These are phyloP conservation scores for Harringtonia lauricola DNA, from an alignment of 2,329 filamentous ascomycete genomes.

Conservation along the genomic window DNA sequence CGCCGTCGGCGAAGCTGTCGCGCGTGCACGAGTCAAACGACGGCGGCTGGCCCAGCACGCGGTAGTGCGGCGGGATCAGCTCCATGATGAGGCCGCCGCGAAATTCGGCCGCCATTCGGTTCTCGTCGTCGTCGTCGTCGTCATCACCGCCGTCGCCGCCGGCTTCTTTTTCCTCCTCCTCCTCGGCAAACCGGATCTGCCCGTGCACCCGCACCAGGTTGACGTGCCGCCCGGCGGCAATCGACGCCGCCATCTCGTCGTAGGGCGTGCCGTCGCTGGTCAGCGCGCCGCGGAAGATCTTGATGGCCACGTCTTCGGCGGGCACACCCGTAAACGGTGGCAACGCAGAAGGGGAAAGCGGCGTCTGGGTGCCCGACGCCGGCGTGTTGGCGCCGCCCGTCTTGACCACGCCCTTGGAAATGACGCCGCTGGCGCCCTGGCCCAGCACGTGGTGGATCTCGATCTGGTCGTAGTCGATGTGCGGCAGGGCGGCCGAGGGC, in stretches of 20 bases:
- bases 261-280: constrained; percentile 34
- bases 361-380: neutral
- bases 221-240: constrained; percentile 32
- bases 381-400: constrained; percentile 1
- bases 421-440: constrained; percentile 34
- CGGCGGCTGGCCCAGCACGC: constrained; percentile 30
- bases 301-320: constrained; percentile 28
- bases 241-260: constrained; percentile 37
- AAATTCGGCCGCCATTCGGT: constrained; percentile 6
- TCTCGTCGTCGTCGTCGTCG: neutral
- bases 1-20: constrained; percentile 25
- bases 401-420: constrained; percentile 25
- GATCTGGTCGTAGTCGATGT: constrained; percentile 29
- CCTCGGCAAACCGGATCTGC: constrained; percentile 19
- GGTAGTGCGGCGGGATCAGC: constrained; percentile 31
- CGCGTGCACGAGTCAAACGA: constrained; percentile 33
- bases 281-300: constrained; percentile 34
- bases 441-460: constrained; percentile 28
- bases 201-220: constrained; percentile 35
- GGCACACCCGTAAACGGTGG: constrained; percentile 3
- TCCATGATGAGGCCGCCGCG: constrained; percentile 33
- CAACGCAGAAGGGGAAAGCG: constrained; percentile 6
- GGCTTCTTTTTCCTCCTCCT: neutral
- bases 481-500: constrained; percentile 15
- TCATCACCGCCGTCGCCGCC: constrained; percentile 17